These are phyloP conservation scores for Penicillium robsamsonii DNA, from an alignment of 495 filamentous ascomycete species.

Conservation along the genomic window DNA sequence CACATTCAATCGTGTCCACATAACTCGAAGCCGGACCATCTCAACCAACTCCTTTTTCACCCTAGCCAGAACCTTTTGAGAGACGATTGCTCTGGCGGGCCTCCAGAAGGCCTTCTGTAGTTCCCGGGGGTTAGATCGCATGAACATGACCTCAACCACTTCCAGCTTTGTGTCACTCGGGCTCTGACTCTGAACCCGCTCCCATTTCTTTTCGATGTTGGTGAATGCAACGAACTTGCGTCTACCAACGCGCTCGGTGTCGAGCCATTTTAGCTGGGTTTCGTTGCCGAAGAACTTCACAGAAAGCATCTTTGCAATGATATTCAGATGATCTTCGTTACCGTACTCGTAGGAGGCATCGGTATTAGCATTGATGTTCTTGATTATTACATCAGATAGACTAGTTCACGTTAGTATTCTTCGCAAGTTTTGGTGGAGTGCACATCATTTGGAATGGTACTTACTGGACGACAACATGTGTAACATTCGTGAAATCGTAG, in stretches of 20 bases:
- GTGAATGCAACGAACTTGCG: background rate
- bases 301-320: background rate
- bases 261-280: background rate
- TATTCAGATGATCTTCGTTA: background rate
- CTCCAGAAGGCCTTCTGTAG: background rate
- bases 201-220: constrained; percentile 1
- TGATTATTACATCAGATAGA: background rate
- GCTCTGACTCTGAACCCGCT: background rate
- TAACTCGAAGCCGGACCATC: background rate
- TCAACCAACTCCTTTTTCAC: background rate
- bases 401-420: background rate
- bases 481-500: background rate
- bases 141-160: background rate
- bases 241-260: background rate
- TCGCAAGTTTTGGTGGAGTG: background rate
- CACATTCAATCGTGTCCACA: background rate
- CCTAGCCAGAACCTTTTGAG: background rate
- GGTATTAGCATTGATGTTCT: background rate
- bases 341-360: background rate
- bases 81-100: background rate
- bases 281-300: background rate
- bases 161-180: background rate
- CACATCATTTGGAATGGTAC: background rate
- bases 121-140: background rate
- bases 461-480: background rate